Base-by-base conservation (phyloP, 805 yeast genomes). In the Cyberlindnera meyerae region DNA sequence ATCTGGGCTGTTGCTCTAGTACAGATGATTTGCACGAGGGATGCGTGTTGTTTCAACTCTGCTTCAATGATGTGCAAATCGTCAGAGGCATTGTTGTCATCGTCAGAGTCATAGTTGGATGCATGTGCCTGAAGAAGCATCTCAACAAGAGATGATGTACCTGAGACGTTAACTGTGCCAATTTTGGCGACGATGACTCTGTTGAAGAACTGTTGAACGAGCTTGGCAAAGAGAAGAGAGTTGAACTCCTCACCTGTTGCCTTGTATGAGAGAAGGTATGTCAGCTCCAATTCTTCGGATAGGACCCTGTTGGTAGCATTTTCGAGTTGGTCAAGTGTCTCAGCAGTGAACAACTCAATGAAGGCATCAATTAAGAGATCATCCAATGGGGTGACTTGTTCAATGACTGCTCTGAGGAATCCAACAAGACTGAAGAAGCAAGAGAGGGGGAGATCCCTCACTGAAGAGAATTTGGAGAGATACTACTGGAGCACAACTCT, bases 381-480 rank as follows among this genome's bases (percentile, higher is more conserved):
- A 36, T 30, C 45, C 6, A 50, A 36, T 4, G 48, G 36, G 2
- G 52, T 33, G 33, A 46, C 53, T 11, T 37, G 37, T 30, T 45
- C 50, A 13, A 38, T 42, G 33, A 47, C 35, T 18, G 70, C 61
- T 35, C 57, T 59, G 31, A 67, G 35, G 33, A 65, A 62, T 0
- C 72, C 72, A 3, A 62, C 28, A 6, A 65, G 47, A 31, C 68
- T 64, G 42, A 65, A 60, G 18, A 54, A 50, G 26, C 49, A 33
- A 3, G 51, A 27, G 18, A 55, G 27, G 16, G 44, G 42, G 15
- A 49, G 28, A 5, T 36, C 32, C 2, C 34, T 33, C 2, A 48
- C 28, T 5, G 39, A 39, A 22, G 42, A 45, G 13, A 47, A 44
- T 15, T 42, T 33, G 3, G 39, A 34, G 8, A 66, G 35, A 39